phyloP scores from a whole-genome alignment of 306 rosid species.

The Corylus avellana region DNA sequence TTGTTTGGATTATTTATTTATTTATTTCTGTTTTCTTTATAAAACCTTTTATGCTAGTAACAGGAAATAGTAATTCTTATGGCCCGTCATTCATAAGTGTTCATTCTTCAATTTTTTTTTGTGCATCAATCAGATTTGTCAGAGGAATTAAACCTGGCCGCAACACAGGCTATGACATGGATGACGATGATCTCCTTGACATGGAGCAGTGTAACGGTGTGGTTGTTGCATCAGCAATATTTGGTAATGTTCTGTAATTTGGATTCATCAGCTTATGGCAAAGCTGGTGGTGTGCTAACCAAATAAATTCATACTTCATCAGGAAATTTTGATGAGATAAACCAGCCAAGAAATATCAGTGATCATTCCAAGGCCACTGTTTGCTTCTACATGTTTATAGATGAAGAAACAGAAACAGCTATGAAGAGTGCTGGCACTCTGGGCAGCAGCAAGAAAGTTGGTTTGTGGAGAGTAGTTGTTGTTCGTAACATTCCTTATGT shows the following conservation, averaged over 20 bases:
- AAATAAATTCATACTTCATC: constrained; percentile 27
- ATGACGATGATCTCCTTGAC: constrained; percentile 63
- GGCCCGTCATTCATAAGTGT: constrained; percentile 6
- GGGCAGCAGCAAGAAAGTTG: constrained; percentile 64
- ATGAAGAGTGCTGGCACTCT: constrained; percentile 52
- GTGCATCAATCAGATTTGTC: constrained; percentile 60
- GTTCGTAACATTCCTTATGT: constrained; percentile 71
- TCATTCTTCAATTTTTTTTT: constrained; percentile 24
- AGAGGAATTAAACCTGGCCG: constrained; percentile 77
- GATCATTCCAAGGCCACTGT: constrained; percentile 67
- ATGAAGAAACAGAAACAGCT: constrained; percentile 71
- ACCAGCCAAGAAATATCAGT: constrained; percentile 69
- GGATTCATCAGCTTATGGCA: constrained; percentile 16
- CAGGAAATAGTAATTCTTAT: neutral
- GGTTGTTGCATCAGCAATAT: constrained; percentile 93
- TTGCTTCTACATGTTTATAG: constrained; percentile 89
- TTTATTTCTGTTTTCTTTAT: neutral
- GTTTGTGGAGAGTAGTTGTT: constrained; percentile 78
- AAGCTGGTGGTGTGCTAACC: constrained; percentile 29
- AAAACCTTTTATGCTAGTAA: constrained; percentile 2
- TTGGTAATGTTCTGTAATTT: constrained; percentile 52
- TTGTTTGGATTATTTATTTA: constrained; percentile 7
- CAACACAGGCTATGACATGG: constrained; percentile 81
- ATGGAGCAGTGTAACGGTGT: constrained; percentile 87
- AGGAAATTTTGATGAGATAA: constrained; percentile 89